Base-by-base conservation (phyloP, 371 early-diverging fungal species). In the Mycotypha africana region DNA sequence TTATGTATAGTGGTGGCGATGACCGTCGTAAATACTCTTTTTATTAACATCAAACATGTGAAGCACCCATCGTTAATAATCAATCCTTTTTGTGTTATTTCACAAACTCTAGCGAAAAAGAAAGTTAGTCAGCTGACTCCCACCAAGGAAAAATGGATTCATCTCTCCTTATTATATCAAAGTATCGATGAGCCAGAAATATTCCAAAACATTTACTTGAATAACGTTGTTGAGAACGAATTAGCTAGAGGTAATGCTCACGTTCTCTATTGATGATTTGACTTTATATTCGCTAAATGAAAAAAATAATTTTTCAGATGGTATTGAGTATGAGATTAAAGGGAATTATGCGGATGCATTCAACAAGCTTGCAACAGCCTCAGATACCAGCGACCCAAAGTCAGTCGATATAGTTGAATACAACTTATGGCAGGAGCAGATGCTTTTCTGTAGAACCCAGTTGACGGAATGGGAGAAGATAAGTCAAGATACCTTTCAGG, bases 381-480 rank as follows among this genome's bases (percentile, higher is more conserved):
- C n/a, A n/a, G n/a, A n/a, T n/a, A n/a, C n/a, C n/a, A n/a, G n/a
- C n/a, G 46, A 36, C 1, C 20, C 0, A 56, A 69, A 24, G 51
- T 58, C 1, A 9, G 32, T 33, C 0, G 26, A 38, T 26, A 35
- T 16, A 15, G 56, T 49, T 0, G 76, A 76, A 21, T 58, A 53
- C 8, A 69, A 65, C 39, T 63, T 81, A 4, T 84, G 83, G 76
- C 66, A 66, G 4, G 63, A 76, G 28, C 82, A 79, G 23, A 72
- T 77, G 38, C 57, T 84, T 17, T 70, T 70, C 26, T 86, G 85
- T 45, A 56, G 79, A 47, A 79, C 78, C 21, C 71, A 81, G 26
- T 58, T 88, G 23, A 75, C 77, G 1, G 66, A 79, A 37, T 88
- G 87, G 86, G 79, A 79, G 15, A 60, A 58, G 11, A 60, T 88